These are phyloP conservation scores for Yamadazyma olivae DNA, from an alignment of 805 yeast species.

Conservation along the genomic window DNA sequence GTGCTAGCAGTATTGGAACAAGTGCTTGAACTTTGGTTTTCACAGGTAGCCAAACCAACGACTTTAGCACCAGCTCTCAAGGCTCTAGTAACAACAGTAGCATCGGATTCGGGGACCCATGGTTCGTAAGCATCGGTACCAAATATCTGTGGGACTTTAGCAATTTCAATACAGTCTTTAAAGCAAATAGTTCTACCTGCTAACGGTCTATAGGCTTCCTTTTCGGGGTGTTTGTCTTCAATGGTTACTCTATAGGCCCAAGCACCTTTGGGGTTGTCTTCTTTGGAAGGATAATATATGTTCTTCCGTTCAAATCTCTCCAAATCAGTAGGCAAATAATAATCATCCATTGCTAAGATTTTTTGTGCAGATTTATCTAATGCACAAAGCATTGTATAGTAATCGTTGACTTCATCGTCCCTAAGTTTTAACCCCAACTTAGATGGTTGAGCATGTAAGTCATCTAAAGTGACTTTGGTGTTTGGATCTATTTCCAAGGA, in stretches of 20 bases:
- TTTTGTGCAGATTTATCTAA: slow-evolving; percentile 12
- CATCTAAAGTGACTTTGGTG: slow-evolving; percentile 10
- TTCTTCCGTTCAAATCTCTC: slow-evolving; percentile 9
- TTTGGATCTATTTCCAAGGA: slow-evolving; percentile 10
- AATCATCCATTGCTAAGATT: slow-evolving; percentile 11
- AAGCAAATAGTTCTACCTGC: slow-evolving; percentile 12
- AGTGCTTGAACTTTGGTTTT: slow-evolving; percentile 14
- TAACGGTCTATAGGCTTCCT: slow-evolving; percentile 7
- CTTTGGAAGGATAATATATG: slow-evolving; percentile 4
- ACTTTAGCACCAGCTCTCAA: slow-evolving; percentile 13
- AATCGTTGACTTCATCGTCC: slow-evolving; percentile 10
- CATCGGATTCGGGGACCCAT: slow-evolving; percentile 14
- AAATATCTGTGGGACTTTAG: slow-evolving; percentile 13
- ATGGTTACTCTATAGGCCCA: slow-evolving; percentile 17
- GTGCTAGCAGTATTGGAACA: slow-evolving; percentile 15
- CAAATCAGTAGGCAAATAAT: slow-evolving; percentile 10
- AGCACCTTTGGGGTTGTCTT: slow-evolving; percentile 12
- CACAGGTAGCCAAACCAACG: slow-evolving; percentile 15
- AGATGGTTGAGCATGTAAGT: slow-evolving; percentile 12
- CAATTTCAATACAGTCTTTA: slow-evolving; percentile 14
- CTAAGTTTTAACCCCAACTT: slow-evolving; percentile 9
- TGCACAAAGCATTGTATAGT: slow-evolving; percentile 13
- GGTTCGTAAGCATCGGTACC: slow-evolving; percentile 14
- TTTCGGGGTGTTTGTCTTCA: slow-evolving; percentile 14
- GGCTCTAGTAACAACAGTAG: slow-evolving; percentile 11